Conservation (phyloP, 805 yeast genomes). For the Ascoidea asiatica region DNA sequence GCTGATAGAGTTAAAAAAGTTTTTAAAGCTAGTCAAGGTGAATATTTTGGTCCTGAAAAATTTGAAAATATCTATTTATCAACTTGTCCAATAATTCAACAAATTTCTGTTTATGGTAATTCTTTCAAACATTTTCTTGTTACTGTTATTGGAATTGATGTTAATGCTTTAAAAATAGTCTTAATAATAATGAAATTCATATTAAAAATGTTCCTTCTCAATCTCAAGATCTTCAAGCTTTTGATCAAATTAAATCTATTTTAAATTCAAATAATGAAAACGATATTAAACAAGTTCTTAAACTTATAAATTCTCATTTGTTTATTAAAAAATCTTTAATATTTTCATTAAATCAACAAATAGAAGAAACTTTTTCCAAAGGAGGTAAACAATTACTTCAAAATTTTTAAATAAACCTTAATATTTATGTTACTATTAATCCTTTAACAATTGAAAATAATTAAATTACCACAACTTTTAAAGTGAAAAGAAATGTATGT, state of each 20-base stretch:
- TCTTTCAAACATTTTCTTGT: slow-evolving; percentile 34
- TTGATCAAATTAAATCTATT: not conserved
- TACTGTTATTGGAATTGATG: slow-evolving; percentile 40
- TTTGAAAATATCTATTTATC: slow-evolving; percentile 44
- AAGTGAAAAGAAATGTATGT: slow-evolving; percentile 28
- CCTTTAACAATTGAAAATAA: slow-evolving; percentile 38
- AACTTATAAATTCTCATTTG: slow-evolving; percentile 19
- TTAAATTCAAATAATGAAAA: slow-evolving; percentile 13
- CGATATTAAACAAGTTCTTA: slow-evolving; percentile 13
- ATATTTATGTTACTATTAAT: slow-evolving; percentile 28
- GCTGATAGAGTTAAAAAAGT: slow-evolving; percentile 57
- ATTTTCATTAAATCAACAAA: slow-evolving; percentile 3
- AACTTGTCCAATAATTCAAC: slow-evolving; percentile 27
- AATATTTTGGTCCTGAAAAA: slow-evolving; percentile 51
- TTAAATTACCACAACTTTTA: slow-evolving; percentile 41
- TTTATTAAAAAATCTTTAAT: slow-evolving; percentile 20
- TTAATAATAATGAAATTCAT: not conserved
- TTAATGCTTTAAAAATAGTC: slow-evolving; percentile 12
- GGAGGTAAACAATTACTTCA: slow-evolving; percentile 15
- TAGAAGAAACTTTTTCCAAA: not conserved
- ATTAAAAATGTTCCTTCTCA: not conserved
- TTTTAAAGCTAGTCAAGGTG: slow-evolving; percentile 41
- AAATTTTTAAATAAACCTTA: slow-evolving; percentile 39
- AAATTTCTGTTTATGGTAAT: slow-evolving; percentile 43
- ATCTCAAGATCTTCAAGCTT: not conserved